Evolutionary conservation across 2,329 filamentous ascomycete genomes (phyloP), one percentile per base, ranked within the genome.

Genomic region (Ceratocystis colombiana): DNA sequence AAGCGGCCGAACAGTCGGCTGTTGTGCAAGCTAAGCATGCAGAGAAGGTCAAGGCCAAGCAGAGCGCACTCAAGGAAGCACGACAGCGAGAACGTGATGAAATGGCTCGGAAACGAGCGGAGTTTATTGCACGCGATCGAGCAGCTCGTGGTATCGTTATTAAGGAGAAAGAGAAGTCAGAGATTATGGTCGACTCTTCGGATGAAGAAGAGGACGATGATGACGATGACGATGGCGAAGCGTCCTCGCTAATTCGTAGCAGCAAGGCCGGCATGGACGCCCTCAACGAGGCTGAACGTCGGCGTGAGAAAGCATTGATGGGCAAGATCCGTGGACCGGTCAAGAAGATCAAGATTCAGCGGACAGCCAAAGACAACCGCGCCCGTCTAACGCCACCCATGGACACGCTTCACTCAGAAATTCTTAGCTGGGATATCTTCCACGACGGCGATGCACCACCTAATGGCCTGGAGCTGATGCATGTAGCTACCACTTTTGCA

Each of bases 391-490:
- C 92, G 41, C 94, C 95, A 6, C 90, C 95, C 70, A 88, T 99
- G 76, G 88, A 90, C 46, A 81, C 84, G 17, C 77, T 99, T 37
- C 94, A 97, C 73, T 87, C 88, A 71, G 87, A 87, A 20, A 90
- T 99, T 63, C 83, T 99, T 2, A 84, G 88, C 66, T 99, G 94
- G 94, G 89, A 99, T 70, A 96, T 95, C 70, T 99, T 96, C 75
- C 89, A 96, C 72, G 79, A 85, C 59, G 90, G 91, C 33, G 90
- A 92, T 72, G 88, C 92, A 68, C 94, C 94, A 5, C 92, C 94
- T 0, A 87, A 84, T 64, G 84, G 84, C 17, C 85, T 86, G 61
- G 81, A 84, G 57, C 96, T 93, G 72, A 84, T 82, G 61, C 80
- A 84, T 65, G 93, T 99, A 10, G 86, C 88, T 4, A 87, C 89